Evolutionary conservation across 2,329 filamentous ascomycete genomes (phyloP).

Genomic region (Aureobasidium zeae): DNA sequence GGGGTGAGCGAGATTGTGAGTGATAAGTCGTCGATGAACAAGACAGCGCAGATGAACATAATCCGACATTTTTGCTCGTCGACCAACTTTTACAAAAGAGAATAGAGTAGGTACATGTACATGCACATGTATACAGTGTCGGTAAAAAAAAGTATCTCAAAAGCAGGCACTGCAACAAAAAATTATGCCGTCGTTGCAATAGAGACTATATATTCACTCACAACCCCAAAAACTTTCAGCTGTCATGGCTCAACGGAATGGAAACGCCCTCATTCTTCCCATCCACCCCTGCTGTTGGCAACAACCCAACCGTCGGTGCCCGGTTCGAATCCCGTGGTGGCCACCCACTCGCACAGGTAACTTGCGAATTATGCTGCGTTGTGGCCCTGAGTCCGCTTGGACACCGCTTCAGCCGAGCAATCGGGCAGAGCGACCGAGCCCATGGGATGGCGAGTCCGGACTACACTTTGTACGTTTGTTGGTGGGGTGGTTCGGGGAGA

Average conservation of each 20-base stretch:
- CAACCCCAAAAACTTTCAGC: constrained; percentile 22
- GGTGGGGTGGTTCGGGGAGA: constrained; percentile 27
- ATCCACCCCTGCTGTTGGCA: constrained; percentile 19
- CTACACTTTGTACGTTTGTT: constrained; percentile 35
- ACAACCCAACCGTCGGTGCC: constrained; percentile 34
- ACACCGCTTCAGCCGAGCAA: constrained; percentile 49
- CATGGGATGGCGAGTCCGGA: constrained; percentile 47
- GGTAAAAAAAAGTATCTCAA: too few relatives aligned
- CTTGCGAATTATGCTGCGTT: constrained; percentile 44
- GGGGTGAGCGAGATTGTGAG: too few relatives aligned
- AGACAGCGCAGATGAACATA: too few relatives aligned
- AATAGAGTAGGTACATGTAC: too few relatives aligned
- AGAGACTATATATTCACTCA: constrained; percentile 13
- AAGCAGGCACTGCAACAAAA: too few relatives aligned
- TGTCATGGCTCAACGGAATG: constrained; percentile 28
- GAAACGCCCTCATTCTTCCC: constrained; percentile 21
- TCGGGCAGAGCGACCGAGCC: constrained; percentile 49
- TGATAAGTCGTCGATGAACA: too few relatives aligned
- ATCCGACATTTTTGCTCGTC: too few relatives aligned
- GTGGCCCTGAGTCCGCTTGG: constrained; percentile 44
- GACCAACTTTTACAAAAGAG: too few relatives aligned
- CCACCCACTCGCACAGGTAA: constrained; percentile 47
- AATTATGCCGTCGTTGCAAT: too few relatives aligned
- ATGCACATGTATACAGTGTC: too few relatives aligned
- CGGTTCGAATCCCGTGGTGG: constrained; percentile 47